Evolutionary conservation across 1,284 basidiomycete genomes (phyloP).

Genomic region (Ceratobasidium sp.): DNA sequence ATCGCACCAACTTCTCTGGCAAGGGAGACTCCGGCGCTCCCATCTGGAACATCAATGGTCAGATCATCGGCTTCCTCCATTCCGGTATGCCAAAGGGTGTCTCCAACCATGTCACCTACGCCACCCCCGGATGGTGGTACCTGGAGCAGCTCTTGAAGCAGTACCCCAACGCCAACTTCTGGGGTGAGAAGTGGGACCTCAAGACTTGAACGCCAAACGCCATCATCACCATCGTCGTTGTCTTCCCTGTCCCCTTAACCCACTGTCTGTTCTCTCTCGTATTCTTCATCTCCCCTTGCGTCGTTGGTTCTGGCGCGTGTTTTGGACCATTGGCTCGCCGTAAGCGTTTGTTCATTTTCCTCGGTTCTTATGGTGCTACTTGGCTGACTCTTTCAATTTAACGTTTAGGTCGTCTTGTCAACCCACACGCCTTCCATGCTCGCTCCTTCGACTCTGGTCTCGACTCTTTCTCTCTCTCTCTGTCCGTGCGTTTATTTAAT

Average conservation of each 20-base stretch:
- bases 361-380: too few relatives aligned
- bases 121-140: constrained; percentile 1
- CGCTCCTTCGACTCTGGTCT: too few relatives aligned
- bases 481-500: too few relatives aligned
- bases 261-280: not conserved
- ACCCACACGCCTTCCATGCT: too few relatives aligned
- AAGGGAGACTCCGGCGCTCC: constrained; percentile 49
- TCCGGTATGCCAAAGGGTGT: constrained; percentile 14
- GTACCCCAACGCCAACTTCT: constrained; percentile 34
- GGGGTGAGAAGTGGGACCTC: constrained; percentile 6
- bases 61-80: constrained; percentile 18
- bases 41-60: constrained; percentile 44
- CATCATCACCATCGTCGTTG: constrained; percentile 5
- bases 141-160: not conserved
- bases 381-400: too few relatives aligned
- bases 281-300: too few relatives aligned
- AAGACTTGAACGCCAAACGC: constrained; percentile 2
- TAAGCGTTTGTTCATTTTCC: too few relatives aligned
- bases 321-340: too few relatives aligned
- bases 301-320: too few relatives aligned
- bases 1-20: constrained; percentile 44
- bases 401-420: too few relatives aligned
- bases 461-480: too few relatives aligned
- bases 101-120: constrained; percentile 16
- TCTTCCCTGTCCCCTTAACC: too few relatives aligned